Evolutionary conservation across 176 grass and related monocot genomes (phyloP).

Genomic region (Aegilops longissima): DNA sequence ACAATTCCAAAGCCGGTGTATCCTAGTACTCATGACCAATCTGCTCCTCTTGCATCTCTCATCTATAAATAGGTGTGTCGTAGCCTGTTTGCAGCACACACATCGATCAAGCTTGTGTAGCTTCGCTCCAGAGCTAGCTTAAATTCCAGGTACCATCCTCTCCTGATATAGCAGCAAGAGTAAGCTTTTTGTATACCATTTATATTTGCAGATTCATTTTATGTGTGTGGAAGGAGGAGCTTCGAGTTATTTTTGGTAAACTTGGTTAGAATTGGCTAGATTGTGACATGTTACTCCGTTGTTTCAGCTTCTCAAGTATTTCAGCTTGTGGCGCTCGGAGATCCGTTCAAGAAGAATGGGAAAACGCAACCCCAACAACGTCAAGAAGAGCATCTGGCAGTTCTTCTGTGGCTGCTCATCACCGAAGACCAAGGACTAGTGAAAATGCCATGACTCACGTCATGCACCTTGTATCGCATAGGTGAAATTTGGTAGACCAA

Average conservation of each 20-base stretch:
- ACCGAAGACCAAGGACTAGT: constrained; percentile 21
- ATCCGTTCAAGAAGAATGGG: constrained; percentile 6
- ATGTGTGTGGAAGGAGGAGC: neutral
- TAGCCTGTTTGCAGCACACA: neutral
- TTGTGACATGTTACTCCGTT: neutral
- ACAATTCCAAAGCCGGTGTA: neutral
- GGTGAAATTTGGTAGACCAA: neutral
- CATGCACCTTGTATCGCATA: neutral
- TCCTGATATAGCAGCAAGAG: neutral
- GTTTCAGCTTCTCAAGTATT: constrained; percentile 7
- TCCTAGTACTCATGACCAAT: neutral
- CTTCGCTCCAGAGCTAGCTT: neutral
- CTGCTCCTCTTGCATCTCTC: neutral
- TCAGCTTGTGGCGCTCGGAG: neutral
- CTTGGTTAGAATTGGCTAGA: neutral
- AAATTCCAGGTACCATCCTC: neutral
- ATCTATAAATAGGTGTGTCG: constrained; percentile 21
- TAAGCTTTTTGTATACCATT: neutral
- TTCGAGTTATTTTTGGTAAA: neutral
- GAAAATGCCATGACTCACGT: neutral
- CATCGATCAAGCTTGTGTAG: neutral
- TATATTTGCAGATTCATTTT: neutral
- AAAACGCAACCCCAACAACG: constrained; percentile 20
- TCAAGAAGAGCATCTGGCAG: constrained; percentile 57
- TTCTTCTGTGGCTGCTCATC: constrained; percentile 26